Evolutionary conservation across 2,329 filamentous ascomycete genomes (phyloP), one percentile per base, ranked within the genome.

Genomic region (Sarocladium brachiariae): DNA sequence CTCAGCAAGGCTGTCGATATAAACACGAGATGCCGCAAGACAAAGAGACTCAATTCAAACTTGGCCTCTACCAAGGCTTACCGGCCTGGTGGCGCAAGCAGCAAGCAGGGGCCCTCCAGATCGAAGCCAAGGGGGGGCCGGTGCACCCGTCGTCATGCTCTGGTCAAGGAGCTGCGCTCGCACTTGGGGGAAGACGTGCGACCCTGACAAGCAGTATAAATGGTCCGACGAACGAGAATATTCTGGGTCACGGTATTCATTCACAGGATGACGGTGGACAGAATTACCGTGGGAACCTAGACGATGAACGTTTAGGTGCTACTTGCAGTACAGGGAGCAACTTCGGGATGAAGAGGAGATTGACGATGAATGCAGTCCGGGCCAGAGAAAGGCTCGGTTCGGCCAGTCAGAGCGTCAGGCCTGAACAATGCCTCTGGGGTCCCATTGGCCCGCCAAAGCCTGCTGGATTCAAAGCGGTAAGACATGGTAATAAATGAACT

Each of bases 1-100:
- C 79, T 3, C 88, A 95, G 64, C 84, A 91, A 61, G 90, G 91
- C 0, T 96, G 91, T 70, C 82, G 84, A 56, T 96, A 83, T 73
- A 92, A 90, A 70, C 91, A 96, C 64, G 87, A 93, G 64, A 95
- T 96, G 86, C 91, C 91, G 0, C 66, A 71, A 23, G 82, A 90
- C 56, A 73, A 74, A 48, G 70, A 73, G 0, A 87, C 82, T 1
- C 80, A 95, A 58, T 70, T 78, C 38, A 73, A 76, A 6, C 74
- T 95, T 2, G 91, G 91, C 0, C 77, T 95, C 1, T 82, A 81
- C 56, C 76, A 83, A 54, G 81, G 81, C 0, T 67, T 78, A n/a
- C 81, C 80, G 0, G 61, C 65, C 14, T 84, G 80, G 80, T 84
- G 74, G 72, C 78, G 72, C 63, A 77, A 76, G 61, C 66, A 71